Evolutionary conservation across 306 rosid genomes (phyloP).

Genomic region (Benincasa hispida): DNA sequence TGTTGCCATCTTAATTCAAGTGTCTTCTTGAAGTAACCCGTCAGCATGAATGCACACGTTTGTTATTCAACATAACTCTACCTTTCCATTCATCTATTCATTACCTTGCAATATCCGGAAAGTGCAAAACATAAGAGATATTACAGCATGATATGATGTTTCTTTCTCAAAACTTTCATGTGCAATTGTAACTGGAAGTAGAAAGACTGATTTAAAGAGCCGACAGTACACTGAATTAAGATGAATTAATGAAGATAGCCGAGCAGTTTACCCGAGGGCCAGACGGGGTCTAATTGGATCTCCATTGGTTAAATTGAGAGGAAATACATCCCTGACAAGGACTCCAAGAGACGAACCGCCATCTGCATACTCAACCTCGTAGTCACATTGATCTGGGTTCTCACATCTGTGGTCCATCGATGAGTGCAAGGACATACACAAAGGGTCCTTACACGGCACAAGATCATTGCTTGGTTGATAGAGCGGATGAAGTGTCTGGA

Average conservation of each 20-base stretch:
- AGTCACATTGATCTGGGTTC: conserved; percentile 66
- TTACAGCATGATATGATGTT: background rate
- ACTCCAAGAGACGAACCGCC: conserved; percentile 77
- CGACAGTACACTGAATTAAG: background rate
- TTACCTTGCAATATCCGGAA: background rate
- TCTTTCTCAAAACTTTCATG: background rate
- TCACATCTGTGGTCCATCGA: conserved; percentile 37
- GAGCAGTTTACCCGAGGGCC: conserved; percentile 52
- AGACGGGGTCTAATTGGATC: conserved; percentile 43
- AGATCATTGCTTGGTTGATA: conserved; percentile 61
- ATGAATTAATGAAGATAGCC: conserved; percentile 1
- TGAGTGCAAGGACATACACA: conserved; percentile 53
- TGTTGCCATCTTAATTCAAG: background rate
- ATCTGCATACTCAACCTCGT: conserved; percentile 72
- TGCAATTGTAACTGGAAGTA: background rate
- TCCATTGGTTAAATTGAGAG: conserved; percentile 56
- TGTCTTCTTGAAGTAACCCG: background rate
- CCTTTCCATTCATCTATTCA: background rate
- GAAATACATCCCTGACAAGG: conserved; percentile 54
- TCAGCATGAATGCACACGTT: background rate
- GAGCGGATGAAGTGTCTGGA: conserved; percentile 73
- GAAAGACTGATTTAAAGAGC: background rate
- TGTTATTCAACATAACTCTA: background rate
- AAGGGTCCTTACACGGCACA: conserved; percentile 59
- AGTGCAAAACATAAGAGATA: background rate